Evolutionary conservation across 768 basidiomycete genomes (phyloP).

Genomic region (Chalciporus sphaerocephalus): DNA sequence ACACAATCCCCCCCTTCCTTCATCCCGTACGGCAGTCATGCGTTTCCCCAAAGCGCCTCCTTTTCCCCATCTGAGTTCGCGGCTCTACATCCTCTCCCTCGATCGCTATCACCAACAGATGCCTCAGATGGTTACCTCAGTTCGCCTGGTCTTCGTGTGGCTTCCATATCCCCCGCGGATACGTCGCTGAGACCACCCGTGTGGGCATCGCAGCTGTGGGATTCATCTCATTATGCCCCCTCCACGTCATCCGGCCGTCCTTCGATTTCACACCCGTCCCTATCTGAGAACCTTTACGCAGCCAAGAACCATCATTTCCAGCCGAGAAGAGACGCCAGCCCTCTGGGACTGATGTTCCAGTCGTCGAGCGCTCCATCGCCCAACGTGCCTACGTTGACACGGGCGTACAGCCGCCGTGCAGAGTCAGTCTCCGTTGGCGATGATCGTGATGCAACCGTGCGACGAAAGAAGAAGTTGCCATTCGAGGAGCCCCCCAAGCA

Average conservation of each 20-base stretch:
- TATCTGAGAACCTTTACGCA: conserved; percentile 39
- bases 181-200: conserved; percentile 53
- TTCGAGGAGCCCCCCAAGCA: conserved; percentile 35
- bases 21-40: conserved; percentile 44
- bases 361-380: conserved; percentile 68
- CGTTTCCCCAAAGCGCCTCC: conserved; percentile 45
- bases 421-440: conserved; percentile 59
- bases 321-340: conserved; percentile 38
- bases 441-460: conserved; percentile 72
- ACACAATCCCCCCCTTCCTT: conserved; percentile 44
- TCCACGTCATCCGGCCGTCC: conserved; percentile 43
- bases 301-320: conserved; percentile 37
- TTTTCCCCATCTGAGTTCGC: conserved; percentile 63
- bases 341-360: conserved; percentile 58
- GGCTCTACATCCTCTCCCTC: conserved; percentile 56
- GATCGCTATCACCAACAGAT: conserved; percentile 56
- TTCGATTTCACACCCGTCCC: conserved; percentile 46
- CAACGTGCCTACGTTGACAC: conserved; percentile 45
- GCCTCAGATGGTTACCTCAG: conserved; percentile 45
- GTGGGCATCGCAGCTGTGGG: conserved; percentile 70
- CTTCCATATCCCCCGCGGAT: conserved; percentile 60
- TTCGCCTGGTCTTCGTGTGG: conserved; percentile 40
- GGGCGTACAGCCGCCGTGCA: conserved; percentile 62
- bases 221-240: conserved; percentile 43
- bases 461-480: conserved; percentile 46